phyloP scores from a whole-genome alignment of 768 basidiomycete species.

The Lactifluus echinatus region DNA sequence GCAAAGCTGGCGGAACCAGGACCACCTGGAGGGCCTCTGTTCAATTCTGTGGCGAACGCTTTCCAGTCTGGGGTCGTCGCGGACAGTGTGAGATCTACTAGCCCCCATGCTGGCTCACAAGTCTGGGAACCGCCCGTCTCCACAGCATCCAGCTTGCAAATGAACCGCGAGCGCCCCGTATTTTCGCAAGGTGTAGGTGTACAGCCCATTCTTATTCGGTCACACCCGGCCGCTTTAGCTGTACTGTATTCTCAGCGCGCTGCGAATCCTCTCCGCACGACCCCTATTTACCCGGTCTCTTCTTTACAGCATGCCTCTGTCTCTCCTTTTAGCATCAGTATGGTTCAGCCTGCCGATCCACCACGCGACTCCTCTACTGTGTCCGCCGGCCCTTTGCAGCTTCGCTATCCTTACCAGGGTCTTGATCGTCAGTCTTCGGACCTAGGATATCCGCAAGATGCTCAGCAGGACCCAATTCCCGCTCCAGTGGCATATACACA shows the following conservation, averaged over 20 bases:
- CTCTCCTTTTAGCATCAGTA: not conserved
- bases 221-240: not conserved
- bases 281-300: not conserved
- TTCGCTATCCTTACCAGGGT: not conserved
- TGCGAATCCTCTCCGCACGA: not conserved
- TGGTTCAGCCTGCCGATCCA: not conserved
- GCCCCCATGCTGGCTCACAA: not conserved
- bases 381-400: not conserved
- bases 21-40: not conserved
- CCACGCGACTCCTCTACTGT: not conserved
- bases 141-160: not conserved
- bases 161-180: not conserved
- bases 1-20: not conserved
- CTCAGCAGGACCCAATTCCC: not conserved
- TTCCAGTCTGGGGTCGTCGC: not conserved
- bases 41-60: not conserved
- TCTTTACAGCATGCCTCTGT: not conserved
- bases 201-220: not conserved
- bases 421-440: not conserved
- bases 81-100: not conserved
- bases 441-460: not conserved
- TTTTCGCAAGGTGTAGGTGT: not conserved
- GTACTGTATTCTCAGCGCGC: not conserved
- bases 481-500: not conserved
- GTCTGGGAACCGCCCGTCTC: not conserved